Percentiles rank a stretch among this genome's conserved stretches.
phyloP scores from a whole-genome alignment of 2,329 filamentous ascomycete species.

The Exserohilum rostratum region DNA sequence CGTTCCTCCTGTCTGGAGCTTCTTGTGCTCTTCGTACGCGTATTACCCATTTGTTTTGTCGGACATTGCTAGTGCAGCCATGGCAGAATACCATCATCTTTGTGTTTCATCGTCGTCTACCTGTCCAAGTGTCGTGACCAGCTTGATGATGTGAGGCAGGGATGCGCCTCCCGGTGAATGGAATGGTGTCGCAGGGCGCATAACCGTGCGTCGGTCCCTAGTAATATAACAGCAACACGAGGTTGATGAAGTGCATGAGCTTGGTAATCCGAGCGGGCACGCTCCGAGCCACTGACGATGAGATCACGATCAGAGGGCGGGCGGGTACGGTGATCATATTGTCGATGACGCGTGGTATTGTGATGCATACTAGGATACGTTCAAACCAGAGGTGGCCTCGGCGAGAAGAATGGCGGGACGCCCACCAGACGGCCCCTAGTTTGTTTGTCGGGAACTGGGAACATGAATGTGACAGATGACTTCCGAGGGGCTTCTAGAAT shows the following conservation, averaged over 20 bases:
- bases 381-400: neutral
- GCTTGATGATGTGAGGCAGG: constrained; percentile 9
- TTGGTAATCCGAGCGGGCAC: constrained; percentile 28
- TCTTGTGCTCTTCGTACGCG: constrained; percentile 5
- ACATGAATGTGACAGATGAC: neutral
- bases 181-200: constrained; percentile 9
- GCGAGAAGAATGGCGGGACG: neutral
- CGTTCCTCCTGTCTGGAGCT: constrained; percentile 25
- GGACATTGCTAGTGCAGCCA: constrained; percentile 4
- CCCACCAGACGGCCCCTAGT: neutral
- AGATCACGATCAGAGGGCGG: neutral
- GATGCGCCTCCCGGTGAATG: constrained; percentile 6
- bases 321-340: neutral
- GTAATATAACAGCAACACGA: constrained; percentile 19
- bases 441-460: neutral
- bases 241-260: constrained; percentile 20
- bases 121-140: neutral
- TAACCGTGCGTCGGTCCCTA: constrained; percentile 12
- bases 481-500: neutral
- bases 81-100: constrained; percentile 2
- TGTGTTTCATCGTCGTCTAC: constrained; percentile 3
- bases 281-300: neutral
- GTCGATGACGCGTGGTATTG: neutral
- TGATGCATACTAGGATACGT: neutral
- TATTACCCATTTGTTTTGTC: constrained; percentile 21